Percentiles rank a stretch among this genome's conserved stretches.
These are phyloP conservation scores for Kuraishia piskuri DNA, from an alignment of 805 yeast species.

Conservation along the genomic window DNA sequence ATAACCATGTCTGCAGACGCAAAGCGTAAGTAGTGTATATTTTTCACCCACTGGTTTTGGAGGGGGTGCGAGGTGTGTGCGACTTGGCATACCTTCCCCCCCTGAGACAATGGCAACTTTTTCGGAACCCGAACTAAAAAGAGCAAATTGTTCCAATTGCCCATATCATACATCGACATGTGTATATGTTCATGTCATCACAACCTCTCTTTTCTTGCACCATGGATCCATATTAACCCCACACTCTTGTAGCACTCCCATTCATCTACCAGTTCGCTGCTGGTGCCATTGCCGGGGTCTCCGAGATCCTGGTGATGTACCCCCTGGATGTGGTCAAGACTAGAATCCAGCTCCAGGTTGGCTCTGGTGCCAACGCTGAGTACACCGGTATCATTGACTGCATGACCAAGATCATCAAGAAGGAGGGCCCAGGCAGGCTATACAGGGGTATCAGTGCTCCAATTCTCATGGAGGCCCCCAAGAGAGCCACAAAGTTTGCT, in stretches of 20 bases:
- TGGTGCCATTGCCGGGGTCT: constrained; percentile 96
- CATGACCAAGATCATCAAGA: constrained; percentile 69
- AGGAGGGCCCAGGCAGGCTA: constrained; percentile 76
- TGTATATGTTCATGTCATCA: too few relatives aligned
- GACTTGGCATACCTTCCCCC: too few relatives aligned
- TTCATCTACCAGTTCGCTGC: constrained; percentile 84
- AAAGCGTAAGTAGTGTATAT: background rate
- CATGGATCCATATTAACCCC: background rate
- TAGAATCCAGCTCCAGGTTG: constrained; percentile 82
- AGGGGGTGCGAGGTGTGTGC: background rate
- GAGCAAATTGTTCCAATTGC: background rate
- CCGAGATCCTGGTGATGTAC: constrained; percentile 91
- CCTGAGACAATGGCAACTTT: too few relatives aligned
- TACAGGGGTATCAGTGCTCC: constrained; percentile 96
- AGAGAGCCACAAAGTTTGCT: constrained; percentile 97
- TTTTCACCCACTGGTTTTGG: background rate
- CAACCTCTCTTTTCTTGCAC: too few relatives aligned
- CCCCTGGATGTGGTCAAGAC: constrained; percentile 97
- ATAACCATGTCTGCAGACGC: background rate
- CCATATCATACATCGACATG: too few relatives aligned
- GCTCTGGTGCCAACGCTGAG: constrained; percentile 41
- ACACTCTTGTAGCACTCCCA: constrained; percentile 48
- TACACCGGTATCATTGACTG: constrained; percentile 84
- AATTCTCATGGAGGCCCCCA: constrained; percentile 97
- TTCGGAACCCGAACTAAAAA: background rate